phyloP scores from a whole-genome alignment of 83 land plant species.

The Larix sibirica region DNA sequence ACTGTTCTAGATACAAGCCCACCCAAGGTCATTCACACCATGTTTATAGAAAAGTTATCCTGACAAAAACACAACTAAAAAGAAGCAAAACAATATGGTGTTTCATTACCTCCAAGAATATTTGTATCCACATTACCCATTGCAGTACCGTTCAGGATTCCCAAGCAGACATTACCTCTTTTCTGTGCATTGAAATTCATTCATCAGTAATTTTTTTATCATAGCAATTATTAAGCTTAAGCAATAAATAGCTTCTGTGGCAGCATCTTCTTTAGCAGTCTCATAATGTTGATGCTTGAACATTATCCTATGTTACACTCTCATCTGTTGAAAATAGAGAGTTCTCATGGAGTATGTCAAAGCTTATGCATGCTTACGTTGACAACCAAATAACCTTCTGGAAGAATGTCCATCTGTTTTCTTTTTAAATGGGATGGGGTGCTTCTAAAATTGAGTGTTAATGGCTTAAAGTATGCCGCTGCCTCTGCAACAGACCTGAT shows the following conservation, averaged over 20 bases:
- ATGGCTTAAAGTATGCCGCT: constrained; percentile 44
- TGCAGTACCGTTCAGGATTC: constrained; percentile 54
- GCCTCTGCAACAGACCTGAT: constrained; percentile 51
- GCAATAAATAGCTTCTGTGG: not conserved
- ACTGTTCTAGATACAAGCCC: not conserved
- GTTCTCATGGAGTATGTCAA: not conserved
- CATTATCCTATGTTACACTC: not conserved
- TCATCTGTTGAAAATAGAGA: not conserved
- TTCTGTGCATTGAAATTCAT: constrained; percentile 26
- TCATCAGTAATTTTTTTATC: not conserved
- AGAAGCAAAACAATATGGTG: not conserved
- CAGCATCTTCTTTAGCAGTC: not conserved
- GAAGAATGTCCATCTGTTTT: constrained; percentile 40
- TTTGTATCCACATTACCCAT: constrained; percentile 39
- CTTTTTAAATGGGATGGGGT: constrained; percentile 31
- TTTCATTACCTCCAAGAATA: constrained; percentile 60
- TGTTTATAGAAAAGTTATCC: not conserved
- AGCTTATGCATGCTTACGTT: constrained; percentile 36
- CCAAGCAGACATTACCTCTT: constrained; percentile 65
- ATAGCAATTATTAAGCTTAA: not conserved
- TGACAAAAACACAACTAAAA: not conserved
- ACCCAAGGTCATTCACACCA: not conserved
- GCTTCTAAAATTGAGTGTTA: constrained; percentile 43
- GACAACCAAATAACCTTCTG: constrained; percentile 61
- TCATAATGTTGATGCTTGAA: not conserved